A percentile compares a stretch with the other conserved stretches of the same genome.
Conservation (phyloP, 1,139 yeast species). For the Taphrina communis region DNA sequence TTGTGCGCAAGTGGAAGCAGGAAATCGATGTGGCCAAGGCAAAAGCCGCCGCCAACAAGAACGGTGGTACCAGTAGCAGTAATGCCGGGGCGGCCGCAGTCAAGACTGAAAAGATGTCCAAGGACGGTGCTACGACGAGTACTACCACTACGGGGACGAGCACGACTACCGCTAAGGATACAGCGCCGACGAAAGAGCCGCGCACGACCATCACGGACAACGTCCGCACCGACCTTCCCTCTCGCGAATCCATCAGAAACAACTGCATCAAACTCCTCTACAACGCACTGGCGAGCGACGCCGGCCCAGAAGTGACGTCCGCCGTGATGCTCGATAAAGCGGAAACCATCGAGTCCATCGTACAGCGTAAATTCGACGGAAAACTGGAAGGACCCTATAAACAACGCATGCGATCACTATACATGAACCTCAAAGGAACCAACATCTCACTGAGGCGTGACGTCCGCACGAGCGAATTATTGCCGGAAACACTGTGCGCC, state of each 20-base stretch:
- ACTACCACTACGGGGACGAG: conserved; percentile 16
- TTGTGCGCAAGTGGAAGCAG: conserved; percentile 89
- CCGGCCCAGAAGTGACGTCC: conserved; percentile 62
- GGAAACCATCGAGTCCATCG: conserved; percentile 73
- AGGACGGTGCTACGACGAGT: conserved; percentile 35
- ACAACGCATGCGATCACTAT: conserved; percentile 79
- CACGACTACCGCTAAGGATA: not conserved
- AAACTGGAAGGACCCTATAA: conserved; percentile 65
- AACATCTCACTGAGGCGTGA: conserved; percentile 82
- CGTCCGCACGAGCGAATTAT: conserved; percentile 67
- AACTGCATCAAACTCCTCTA: conserved; percentile 82
- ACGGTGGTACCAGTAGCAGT: not conserved
- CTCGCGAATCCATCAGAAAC: conserved; percentile 73
- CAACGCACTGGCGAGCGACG: conserved; percentile 84
- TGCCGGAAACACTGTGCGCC: conserved; percentile 67
- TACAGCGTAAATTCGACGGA: conserved; percentile 59
- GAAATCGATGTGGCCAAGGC: conserved; percentile 76
- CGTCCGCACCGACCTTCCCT: conserved; percentile 69
- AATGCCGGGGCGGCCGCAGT: not conserved
- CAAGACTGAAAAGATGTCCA: conserved; percentile 44
- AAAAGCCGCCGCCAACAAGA: conserved; percentile 47
- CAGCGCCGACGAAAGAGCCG: conserved; percentile 60
- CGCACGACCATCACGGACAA: conserved; percentile 66
- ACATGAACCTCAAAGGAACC: conserved; percentile 84
- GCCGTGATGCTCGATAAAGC: conserved; percentile 66